phyloP scores from a whole-genome alignment of 768 basidiomycete genomes.

The Agrocybe praecox region DNA sequence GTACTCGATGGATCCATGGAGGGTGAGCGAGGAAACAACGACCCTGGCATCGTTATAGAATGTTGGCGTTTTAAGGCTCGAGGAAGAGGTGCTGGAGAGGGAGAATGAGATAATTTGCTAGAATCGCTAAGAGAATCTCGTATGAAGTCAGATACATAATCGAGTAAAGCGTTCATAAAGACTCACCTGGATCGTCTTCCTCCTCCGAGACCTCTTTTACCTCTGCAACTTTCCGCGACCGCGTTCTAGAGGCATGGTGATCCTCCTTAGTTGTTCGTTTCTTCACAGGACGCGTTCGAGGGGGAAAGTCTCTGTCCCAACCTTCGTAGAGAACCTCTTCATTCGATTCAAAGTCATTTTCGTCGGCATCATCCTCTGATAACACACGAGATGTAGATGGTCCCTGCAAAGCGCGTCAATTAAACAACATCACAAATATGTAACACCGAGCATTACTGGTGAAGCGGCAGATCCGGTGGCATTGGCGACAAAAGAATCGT shows the following conservation, averaged over 20 bases:
- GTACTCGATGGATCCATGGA: slow-evolving; percentile 59
- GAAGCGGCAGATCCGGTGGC: slow-evolving; percentile 51
- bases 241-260: not conserved
- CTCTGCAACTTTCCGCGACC: not conserved
- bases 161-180: not conserved
- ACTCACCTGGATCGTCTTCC: slow-evolving; percentile 11
- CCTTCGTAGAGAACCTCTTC: slow-evolving; percentile 5
- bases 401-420: slow-evolving; percentile 19
- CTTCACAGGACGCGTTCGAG: not conserved
- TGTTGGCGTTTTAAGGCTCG: slow-evolving; percentile 37
- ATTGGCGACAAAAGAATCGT: slow-evolving; percentile 69
- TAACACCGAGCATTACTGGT: slow-evolving; percentile 10
- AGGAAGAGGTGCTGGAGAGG: slow-evolving; percentile 29
- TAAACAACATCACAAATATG: not conserved
- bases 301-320: slow-evolving; percentile 4
- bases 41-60: slow-evolving; percentile 75
- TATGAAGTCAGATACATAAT: no score
- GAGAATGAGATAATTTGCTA: slow-evolving; percentile 18
- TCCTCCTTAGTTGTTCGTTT: not conserved
- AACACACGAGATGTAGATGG: slow-evolving; percentile 13
- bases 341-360: slow-evolving; percentile 1
- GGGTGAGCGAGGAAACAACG: slow-evolving; percentile 73
- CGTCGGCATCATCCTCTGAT: slow-evolving; percentile 15
- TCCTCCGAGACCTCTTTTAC: not conserved
- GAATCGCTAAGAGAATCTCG: not conserved